Conservation (phyloP, 2,329 filamentous ascomycete genomes). For the Cryphonectria carpinicola region DNA sequence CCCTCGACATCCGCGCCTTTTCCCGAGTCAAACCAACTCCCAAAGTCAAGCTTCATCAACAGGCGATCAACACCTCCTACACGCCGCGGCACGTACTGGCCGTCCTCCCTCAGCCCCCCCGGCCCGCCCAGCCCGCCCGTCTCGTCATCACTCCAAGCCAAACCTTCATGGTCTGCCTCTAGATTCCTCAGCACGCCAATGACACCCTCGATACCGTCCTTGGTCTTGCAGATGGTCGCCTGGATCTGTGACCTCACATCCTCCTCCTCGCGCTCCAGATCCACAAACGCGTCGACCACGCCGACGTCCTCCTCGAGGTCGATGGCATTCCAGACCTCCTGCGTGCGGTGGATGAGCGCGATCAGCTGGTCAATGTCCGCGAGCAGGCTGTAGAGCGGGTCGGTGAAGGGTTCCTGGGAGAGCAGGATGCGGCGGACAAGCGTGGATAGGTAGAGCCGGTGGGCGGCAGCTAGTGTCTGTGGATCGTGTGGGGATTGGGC, state of each 20-base stretch:
- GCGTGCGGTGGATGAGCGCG: conserved; percentile 74
- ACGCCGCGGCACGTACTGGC: conserved; percentile 69
- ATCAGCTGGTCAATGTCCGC: conserved; percentile 81
- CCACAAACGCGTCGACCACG: conserved; percentile 74
- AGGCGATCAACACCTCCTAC: conserved; percentile 82
- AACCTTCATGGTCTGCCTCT: conserved; percentile 44
- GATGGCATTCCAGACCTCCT: conserved; percentile 74
- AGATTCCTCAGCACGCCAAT: conserved; percentile 57
- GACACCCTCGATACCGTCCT: conserved; percentile 68
- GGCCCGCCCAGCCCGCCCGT: conserved; percentile 37
- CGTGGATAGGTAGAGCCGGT: conserved; percentile 74
- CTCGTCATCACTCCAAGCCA: conserved; percentile 42
- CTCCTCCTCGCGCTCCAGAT: conserved; percentile 72
- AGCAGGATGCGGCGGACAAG: conserved; percentile 70
- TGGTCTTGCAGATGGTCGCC: conserved; percentile 66
- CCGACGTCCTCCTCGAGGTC: conserved; percentile 84
- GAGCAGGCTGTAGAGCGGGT: conserved; percentile 67
- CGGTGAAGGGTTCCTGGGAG: conserved; percentile 65
- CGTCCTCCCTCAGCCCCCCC: conserved; percentile 44
- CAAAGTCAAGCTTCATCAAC: conserved; percentile 87
- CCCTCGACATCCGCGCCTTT: conserved; percentile 21
- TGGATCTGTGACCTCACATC: conserved; percentile 69
- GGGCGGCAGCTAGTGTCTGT: conserved; percentile 79
- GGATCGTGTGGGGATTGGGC: conserved; percentile 68
- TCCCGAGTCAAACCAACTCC: conserved; percentile 53